These are phyloP conservation scores for Aspergillus mulundensis DNA, from an alignment of 495 filamentous ascomycete species.

Conservation along the genomic window DNA sequence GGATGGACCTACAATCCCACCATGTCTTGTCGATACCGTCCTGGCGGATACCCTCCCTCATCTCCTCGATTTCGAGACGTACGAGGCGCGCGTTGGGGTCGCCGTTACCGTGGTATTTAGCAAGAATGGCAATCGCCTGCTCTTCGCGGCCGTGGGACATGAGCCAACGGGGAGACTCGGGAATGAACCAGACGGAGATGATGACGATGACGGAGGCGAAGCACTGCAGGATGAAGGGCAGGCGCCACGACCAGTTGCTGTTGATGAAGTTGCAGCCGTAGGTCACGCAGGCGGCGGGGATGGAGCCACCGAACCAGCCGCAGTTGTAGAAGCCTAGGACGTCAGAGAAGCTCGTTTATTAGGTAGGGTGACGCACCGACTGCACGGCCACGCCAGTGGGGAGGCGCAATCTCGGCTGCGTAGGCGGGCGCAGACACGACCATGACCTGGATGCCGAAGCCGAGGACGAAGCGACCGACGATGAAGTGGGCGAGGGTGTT, in stretches of 20 bases:
- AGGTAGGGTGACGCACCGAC: slow-evolving; percentile 31
- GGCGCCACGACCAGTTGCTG: slow-evolving; percentile 50
- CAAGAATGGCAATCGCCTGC: slow-evolving; percentile 51
- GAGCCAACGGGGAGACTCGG: slow-evolving; percentile 59
- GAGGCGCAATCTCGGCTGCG: slow-evolving; percentile 72
- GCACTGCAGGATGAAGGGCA: slow-evolving; percentile 49
- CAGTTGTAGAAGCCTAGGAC: slow-evolving; percentile 51
- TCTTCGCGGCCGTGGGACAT: slow-evolving; percentile 49
- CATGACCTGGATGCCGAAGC: slow-evolving; percentile 68
- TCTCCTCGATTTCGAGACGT: slow-evolving; percentile 53
- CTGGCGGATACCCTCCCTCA: slow-evolving; percentile 51
- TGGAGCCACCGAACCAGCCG: slow-evolving; percentile 55
- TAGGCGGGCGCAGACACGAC: slow-evolving; percentile 74
- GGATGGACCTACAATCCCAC: slow-evolving; percentile 54
- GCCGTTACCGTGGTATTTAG: slow-evolving; percentile 57
- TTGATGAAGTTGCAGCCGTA: slow-evolving; percentile 41
- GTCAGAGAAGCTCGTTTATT: neutral
- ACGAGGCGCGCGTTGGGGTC: slow-evolving; percentile 50
- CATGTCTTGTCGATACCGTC: slow-evolving; percentile 60
- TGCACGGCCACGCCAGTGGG: slow-evolving; percentile 62
- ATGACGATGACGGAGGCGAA: slow-evolving; percentile 50
- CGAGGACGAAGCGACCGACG: slow-evolving; percentile 71
- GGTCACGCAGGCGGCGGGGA: slow-evolving; percentile 41
- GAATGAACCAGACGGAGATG: slow-evolving; percentile 54
- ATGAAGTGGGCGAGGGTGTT: slow-evolving; percentile 55